Conservation (phyloP, 495 filamentous ascomycete genomes). For the Chaetomium tenue region DNA sequence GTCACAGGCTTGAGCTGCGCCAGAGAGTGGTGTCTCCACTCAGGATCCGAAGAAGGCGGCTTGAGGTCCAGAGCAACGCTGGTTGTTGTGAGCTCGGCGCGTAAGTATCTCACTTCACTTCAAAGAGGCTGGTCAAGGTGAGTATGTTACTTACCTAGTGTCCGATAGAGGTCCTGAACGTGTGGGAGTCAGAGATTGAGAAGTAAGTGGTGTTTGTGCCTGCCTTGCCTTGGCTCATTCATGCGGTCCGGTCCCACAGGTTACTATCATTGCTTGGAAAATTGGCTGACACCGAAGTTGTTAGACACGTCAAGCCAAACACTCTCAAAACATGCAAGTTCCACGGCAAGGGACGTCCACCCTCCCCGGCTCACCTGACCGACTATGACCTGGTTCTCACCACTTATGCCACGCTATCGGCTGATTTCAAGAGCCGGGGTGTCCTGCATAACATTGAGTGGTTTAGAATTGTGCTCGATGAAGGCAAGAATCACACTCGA, state of each 20-base stretch:
- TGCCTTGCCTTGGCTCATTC: not conserved
- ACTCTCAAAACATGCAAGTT: not conserved
- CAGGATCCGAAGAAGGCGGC: not conserved
- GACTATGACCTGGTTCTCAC: conserved; percentile 11
- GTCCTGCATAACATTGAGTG: conserved; percentile 2
- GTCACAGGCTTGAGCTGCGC: not conserved
- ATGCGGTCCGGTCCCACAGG: not conserved
- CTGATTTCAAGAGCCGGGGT: not conserved
- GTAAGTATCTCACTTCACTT: not conserved
- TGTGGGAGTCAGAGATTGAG: not conserved
- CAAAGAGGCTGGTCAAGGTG: not conserved
- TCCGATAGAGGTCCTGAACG: not conserved
- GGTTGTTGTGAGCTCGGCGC: not conserved
- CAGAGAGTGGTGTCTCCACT: not conserved
- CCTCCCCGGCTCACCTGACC: not conserved
- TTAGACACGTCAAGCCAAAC: not conserved
- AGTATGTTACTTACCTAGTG: not conserved
- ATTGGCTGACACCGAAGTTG: not conserved
- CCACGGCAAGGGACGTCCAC: not conserved
- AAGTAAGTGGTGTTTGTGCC: not conserved
- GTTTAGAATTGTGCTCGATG: conserved; percentile 16
- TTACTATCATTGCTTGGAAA: too few relatives aligned
- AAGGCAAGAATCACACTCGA: conserved; percentile 7
- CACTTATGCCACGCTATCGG: conserved; percentile 8
- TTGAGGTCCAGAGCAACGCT: not conserved